Evolutionary conservation across 805 yeast genomes (phyloP).

Genomic region (Candida hungchunana): DNA sequence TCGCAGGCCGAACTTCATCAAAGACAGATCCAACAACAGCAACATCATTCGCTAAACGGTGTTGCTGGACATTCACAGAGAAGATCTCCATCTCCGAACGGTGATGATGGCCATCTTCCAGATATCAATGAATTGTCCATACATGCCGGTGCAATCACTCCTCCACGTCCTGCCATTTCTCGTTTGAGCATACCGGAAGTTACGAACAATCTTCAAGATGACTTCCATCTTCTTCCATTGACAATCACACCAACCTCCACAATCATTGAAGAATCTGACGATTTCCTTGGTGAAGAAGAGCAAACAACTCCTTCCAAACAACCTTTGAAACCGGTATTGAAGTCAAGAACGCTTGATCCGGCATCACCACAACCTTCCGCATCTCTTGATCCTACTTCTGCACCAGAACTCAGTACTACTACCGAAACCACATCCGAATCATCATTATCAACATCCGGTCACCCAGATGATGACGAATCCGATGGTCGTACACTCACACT

Average conservation of each 20-base stretch:
- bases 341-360: constrained; percentile 1
- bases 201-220: not conserved
- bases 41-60: not conserved
- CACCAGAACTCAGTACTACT: constrained; percentile 9
- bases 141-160: not conserved
- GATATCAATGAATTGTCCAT: constrained; percentile 14
- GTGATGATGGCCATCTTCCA: constrained; percentile 9
- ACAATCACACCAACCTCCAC: not conserved
- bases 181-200: constrained; percentile 3
- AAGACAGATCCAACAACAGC: constrained; percentile 3
- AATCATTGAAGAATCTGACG: not conserved
- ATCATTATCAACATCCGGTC: constrained; percentile 4
- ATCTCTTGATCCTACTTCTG: constrained; percentile 1
- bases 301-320: no score
- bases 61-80: not conserved
- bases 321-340: constrained; percentile 8
- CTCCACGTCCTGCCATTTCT: constrained; percentile 5
- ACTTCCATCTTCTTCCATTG: no score
- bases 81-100: constrained; percentile 20
- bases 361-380: not conserved
- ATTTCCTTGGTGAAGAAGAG: not conserved
- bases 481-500: constrained; percentile 7
- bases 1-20: constrained; percentile 11
- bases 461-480: constrained; percentile 1
- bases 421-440: constrained; percentile 17